phyloP scores from a whole-genome alignment of 179 eudicot genomes.

The Amaranthus tricolor region DNA sequence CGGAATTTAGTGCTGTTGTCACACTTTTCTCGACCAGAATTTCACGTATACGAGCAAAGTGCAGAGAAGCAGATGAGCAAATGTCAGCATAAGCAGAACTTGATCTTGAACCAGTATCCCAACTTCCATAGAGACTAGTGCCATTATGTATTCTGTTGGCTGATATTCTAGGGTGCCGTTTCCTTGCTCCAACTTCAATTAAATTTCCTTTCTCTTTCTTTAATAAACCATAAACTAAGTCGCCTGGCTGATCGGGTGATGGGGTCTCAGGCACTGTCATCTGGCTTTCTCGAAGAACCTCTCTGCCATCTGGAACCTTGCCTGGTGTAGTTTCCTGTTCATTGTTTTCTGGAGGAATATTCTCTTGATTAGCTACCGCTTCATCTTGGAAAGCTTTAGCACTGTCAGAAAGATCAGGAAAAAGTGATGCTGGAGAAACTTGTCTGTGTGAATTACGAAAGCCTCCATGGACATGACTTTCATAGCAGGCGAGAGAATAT shows the following conservation, averaged over 20 bases:
- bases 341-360: conserved; percentile 68
- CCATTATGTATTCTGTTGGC: conserved; percentile 54
- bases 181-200: conserved; percentile 75
- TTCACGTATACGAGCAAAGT: conserved; percentile 93
- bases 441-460: conserved; percentile 41
- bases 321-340: conserved; percentile 81
- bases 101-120: conserved; percentile 46
- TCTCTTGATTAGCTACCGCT: conserved; percentile 62
- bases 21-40: conserved; percentile 88
- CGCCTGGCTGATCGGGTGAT: conserved; percentile 90
- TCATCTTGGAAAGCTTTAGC: conserved; percentile 35
- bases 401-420: conserved; percentile 70
- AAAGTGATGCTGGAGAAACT: conserved; percentile 46
- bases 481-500: conserved; percentile 84
- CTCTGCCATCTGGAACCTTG: conserved; percentile 60
- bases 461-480: conserved; percentile 46
- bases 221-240: conserved; percentile 49
- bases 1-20: conserved; percentile 79
- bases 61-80: conserved; percentile 82
- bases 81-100: conserved; percentile 85
- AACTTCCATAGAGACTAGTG: conserved; percentile 43
- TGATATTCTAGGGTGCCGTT: conserved; percentile 61
- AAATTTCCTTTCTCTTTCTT: conserved; percentile 79
- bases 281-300: conserved; percentile 62
- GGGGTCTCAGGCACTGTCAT: conserved; percentile 98